These are phyloP conservation scores for Ligustrum vulgare DNA, from an alignment of 257 asterid species.

Conservation along the genomic window DNA sequence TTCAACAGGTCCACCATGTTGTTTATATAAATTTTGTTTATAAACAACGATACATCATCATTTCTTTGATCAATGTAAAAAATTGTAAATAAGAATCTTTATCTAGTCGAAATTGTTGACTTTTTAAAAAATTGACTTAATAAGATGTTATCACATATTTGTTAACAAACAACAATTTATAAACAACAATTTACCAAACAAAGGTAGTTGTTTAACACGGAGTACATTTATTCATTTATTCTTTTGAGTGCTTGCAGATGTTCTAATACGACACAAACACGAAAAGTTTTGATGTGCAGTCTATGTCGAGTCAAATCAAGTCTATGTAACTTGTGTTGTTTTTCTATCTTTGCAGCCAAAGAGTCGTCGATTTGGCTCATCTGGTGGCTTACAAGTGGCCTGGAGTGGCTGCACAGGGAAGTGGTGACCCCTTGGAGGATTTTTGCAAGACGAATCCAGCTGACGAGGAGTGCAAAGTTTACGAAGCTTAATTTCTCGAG, in stretches of 20 bases:
- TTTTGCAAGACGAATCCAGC: conserved; percentile 72
- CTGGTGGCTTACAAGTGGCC: conserved; percentile 85
- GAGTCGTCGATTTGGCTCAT: conserved; percentile 95
- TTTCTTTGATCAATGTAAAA: no score
- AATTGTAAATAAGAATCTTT: no score
- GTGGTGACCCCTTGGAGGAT: conserved; percentile 88
- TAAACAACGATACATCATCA: no score
- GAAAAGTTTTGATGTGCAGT: background rate
- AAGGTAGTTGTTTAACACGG: no score
- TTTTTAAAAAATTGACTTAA: no score
- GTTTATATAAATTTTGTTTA: no score
- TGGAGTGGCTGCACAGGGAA: conserved; percentile 46
- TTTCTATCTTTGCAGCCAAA: conserved; percentile 57
- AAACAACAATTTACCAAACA: no score
- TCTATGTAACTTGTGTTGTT: background rate
- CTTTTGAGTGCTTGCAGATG: background rate
- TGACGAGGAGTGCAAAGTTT: conserved; percentile 89
- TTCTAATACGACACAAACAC: no score
- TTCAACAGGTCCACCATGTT: background rate
- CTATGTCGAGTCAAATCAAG: background rate
- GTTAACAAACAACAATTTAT: no score
- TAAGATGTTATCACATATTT: no score
- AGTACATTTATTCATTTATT: no score
- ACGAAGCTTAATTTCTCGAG: conserved; percentile 45
- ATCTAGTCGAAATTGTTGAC: no score